A percentile compares a stretch with the other conserved stretches of the same genome.
These are phyloP conservation scores for Chimonanthus salicifolius DNA, from an alignment of 164 flowering plant species.

Conservation along the genomic window DNA sequence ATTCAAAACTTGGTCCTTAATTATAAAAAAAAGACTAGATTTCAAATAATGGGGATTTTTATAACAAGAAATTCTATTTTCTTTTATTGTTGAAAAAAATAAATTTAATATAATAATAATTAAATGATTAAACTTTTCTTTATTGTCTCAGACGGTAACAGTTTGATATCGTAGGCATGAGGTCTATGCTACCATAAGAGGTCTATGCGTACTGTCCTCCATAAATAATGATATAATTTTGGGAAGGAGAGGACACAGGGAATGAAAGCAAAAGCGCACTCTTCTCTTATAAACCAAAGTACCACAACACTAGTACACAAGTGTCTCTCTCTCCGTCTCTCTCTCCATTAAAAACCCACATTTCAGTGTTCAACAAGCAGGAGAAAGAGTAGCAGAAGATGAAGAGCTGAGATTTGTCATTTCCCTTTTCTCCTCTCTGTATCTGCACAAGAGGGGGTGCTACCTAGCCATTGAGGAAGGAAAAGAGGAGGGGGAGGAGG, in stretches of 20 bases:
- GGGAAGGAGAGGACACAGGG: neutral
- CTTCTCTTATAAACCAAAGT: neutral
- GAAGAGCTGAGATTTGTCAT: neutral
- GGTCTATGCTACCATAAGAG: neutral
- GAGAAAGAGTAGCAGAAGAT: neutral
- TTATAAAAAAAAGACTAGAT: too few relatives aligned
- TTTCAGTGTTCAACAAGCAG: neutral
- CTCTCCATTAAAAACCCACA: neutral
- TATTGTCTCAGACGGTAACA: too few relatives aligned
- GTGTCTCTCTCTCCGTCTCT: neutral
- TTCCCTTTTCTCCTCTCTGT: neutral
- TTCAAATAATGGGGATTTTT: too few relatives aligned
- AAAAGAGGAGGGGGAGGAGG: conserved; percentile 6
- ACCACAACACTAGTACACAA: too few relatives aligned
- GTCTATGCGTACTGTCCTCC: neutral
- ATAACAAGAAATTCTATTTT: too few relatives aligned
- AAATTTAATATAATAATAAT: too few relatives aligned
- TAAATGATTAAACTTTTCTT: too few relatives aligned
- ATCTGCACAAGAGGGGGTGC: neutral
- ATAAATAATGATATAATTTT: neutral
- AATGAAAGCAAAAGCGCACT: neutral
- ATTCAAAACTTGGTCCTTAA: too few relatives aligned
- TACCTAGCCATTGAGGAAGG: neutral
- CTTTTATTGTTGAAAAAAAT: too few relatives aligned
- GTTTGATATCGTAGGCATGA: too few relatives aligned